phyloP scores from a whole-genome alignment of 495 filamentous ascomycete species.

The Aspergillus nidulans region DNA sequence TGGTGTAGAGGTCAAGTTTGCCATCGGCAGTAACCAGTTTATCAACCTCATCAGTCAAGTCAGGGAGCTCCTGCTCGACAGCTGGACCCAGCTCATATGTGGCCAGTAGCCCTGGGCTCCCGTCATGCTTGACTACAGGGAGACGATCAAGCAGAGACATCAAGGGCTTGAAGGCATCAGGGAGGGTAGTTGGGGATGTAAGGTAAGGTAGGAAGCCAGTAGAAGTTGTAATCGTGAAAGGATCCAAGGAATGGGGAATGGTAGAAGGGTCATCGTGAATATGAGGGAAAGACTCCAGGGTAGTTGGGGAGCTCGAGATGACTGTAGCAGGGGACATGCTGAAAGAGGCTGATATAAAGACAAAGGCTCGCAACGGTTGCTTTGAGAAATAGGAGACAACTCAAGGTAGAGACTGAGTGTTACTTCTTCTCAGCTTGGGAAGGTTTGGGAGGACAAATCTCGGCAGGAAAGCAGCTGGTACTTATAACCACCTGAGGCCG shows the following conservation, averaged over 20 bases:
- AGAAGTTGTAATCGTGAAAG: conserved; percentile 84
- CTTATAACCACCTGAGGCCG: conserved; percentile 58
- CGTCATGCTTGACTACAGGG: conserved; percentile 65
- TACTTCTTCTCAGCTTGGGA: background rate
- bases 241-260: conserved; percentile 53
- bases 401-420: background rate
- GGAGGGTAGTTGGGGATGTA: conserved; percentile 39
- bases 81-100: conserved; percentile 64
- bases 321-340: conserved; percentile 18
- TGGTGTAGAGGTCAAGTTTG: conserved; percentile 59
- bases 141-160: conserved; percentile 67
- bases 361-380: background rate
- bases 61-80: conserved; percentile 61
- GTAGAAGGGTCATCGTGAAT: conserved; percentile 53
- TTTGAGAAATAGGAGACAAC: background rate
- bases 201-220: conserved; percentile 64
- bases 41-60: conserved; percentile 66
- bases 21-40: conserved; percentile 50
- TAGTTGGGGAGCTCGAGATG: conserved; percentile 28
- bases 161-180: conserved; percentile 64
- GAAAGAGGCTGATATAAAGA: background rate
- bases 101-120: conserved; percentile 72
- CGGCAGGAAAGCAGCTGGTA: conserved; percentile 33
- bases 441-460: conserved; percentile 18
- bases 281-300: conserved; percentile 52